Percentiles rank a stretch among this genome's conserved stretches.
Evolutionary conservation across 148 eudicot genomes (phyloP).

Genomic region (Persicaria tinctoria): DNA sequence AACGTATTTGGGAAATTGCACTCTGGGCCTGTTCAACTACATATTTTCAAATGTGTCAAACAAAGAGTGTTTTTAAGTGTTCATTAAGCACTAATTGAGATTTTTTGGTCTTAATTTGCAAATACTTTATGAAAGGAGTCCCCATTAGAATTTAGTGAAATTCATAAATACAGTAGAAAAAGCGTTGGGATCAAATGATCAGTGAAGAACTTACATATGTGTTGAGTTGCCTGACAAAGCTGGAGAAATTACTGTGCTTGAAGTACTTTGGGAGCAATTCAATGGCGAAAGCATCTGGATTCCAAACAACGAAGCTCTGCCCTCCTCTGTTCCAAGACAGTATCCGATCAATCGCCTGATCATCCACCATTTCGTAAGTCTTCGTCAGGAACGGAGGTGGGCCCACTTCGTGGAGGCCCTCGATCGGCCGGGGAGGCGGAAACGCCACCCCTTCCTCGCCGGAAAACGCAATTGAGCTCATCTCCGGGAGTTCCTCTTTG

Average conservation of each 20-base stretch:
- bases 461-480: conserved; percentile 21
- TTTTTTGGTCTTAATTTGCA: neutral
- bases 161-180: neutral
- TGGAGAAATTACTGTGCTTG: conserved; percentile 88
- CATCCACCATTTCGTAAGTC: conserved; percentile 87
- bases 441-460: conserved; percentile 16
- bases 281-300: conserved; percentile 71
- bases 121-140: neutral
- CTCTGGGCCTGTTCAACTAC: neutral
- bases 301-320: conserved; percentile 86
- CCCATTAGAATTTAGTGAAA: neutral
- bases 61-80: neutral
- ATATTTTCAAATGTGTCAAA: neutral
- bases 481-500: conserved; percentile 46
- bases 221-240: conserved; percentile 92
- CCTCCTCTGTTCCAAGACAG: conserved; percentile 81
- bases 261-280: conserved; percentile 62
- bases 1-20: neutral
- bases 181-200: neutral
- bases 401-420: conserved; percentile 72
- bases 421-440: conserved; percentile 59
- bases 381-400: conserved; percentile 89
- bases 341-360: conserved; percentile 38
- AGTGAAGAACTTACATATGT: conserved; percentile 68
- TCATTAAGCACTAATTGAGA: too few species aligned